Conservation (phyloP, 2,329 filamentous ascomycete species). For the Aspergillus ochraceus region DNA sequence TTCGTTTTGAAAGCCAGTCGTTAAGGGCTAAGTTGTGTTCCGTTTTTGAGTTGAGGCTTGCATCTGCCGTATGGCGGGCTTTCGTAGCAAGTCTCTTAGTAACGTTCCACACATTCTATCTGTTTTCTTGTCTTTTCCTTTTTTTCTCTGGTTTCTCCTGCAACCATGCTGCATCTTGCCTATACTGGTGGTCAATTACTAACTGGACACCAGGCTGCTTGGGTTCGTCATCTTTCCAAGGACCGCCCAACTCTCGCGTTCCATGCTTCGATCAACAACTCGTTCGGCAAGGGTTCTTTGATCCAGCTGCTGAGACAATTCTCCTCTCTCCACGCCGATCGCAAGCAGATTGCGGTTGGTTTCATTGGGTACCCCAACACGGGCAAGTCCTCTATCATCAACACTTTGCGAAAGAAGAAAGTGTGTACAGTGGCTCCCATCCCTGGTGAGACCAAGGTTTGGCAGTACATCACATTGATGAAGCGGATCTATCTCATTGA, state of each 20-base stretch:
- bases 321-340: conserved; percentile 79
- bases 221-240: conserved; percentile 85
- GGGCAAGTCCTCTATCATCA: conserved; percentile 96
- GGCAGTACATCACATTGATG: conserved; percentile 97
- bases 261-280: conserved; percentile 91
- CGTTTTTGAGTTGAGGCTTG: conserved; percentile 95
- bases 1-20: conserved; percentile 87
- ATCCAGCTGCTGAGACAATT: conserved; percentile 93
- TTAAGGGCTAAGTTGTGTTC: conserved; percentile 75
- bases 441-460: conserved; percentile 94
- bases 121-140: conserved; percentile 39
- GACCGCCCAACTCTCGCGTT: conserved; percentile 94
- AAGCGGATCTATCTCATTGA: conserved; percentile 94
- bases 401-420: conserved; percentile 90
- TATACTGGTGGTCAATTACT: conserved; percentile 28
- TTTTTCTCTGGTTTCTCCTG: conserved; percentile 24
- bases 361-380: conserved; percentile 90
- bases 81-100: conserved; percentile 93
- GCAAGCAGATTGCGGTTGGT: conserved; percentile 93
- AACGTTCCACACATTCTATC: conserved; percentile 80
- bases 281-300: conserved; percentile 91
- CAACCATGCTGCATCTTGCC: conserved; percentile 23
- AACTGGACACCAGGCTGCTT: conserved; percentile 68
- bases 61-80: conserved; percentile 61
- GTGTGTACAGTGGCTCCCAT: conserved; percentile 93